Base-by-base conservation (phyloP, 129 eudicot genomes). In the Mikania micrantha region DNA sequence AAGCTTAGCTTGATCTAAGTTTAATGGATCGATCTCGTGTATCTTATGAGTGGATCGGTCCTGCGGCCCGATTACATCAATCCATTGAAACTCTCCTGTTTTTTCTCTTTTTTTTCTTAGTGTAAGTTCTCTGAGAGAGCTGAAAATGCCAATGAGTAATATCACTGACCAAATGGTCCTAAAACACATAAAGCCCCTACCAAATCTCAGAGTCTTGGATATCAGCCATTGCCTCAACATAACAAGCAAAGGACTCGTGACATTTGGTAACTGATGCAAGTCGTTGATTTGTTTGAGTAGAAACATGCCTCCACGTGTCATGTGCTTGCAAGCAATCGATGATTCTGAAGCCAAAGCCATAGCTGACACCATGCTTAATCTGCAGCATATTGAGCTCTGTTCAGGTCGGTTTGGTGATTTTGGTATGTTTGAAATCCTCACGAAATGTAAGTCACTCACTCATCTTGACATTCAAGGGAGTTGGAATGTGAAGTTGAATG, bases 261-360 rank as follows among this genome's bases (percentile, higher is more conserved):
- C 80, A 20, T 81, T 81, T 20, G 86, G 82, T 56, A 74, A 17
- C 67, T 63, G 67, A 20, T 81, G 86, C 68, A 64, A 69, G 39
- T 81, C 72, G 19, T 52, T 77, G 47, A 11, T 64, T 21, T 67
- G 50, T 63, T 64, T 81, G 63, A 81, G 58, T 73, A 77, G 86
- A 60, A 73, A 73, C 79, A 81, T 77, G 85, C 77, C 79, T 10
- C 77, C 70, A 45, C 50, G 38, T 15, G 19, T 49, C 20, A 54
- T 35, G 3, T 4, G 15, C 16, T 16, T 38, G n/a, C 41, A 32
- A 13, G n/a, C 42, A 1, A n/a, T n/a, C n/a, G 77, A 77, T 24
- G 77, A 81, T 39, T 42, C 74, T 32, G 86, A 81, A 74, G 65
- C 82, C 7, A 45, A 63, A 59, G n/a, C 66, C 39, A 73, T 81